Evolutionary conservation across 139 green algal species (phyloP), one percentile per base, ranked within the genome.

Genomic region (Chlamydomonas eustigma): DNA sequence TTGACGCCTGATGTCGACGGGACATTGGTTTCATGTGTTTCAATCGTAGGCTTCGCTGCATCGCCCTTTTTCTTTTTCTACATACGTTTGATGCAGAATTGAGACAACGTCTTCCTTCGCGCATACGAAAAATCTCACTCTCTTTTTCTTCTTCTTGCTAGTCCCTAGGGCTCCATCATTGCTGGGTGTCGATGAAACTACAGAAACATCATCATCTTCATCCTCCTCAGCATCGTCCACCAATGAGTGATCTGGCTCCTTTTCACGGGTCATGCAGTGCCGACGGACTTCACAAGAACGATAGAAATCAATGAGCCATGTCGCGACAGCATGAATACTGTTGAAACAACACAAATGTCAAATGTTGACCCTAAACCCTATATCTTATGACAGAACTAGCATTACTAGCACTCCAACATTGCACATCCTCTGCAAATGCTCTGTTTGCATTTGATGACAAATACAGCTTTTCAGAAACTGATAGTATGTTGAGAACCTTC

Each of bases 1-100:
- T 72, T 50, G 52, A 31, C 28, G 24, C 8, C 6, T 37, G 8
- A 37, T 4, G 28, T 1, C 4, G 5, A 31, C 3, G n/a, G 66
- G 22, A 1, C 75, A 68, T 25, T 51, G 63, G 64, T 5, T 0
- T 22, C n/a, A 36, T n/a, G n/a, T n/a, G n/a, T n/a, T n/a, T n/a
- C n/a, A n/a, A n/a, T n/a, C n/a, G 33, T 6, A 37, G 32, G 1
- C 35, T 75, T 32, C 77, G 77, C 3, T 51, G 52, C 52, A 68
- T 31, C 52, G 34, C 6, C 37, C 68, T 84, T 80, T 74, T 84
- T 84, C 79, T 84, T 84, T 44, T 84, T 78, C 78, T 75, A 71
- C 39, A 66, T n/a, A 30, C 12, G n/a, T 5, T 37, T 37, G 5
- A 4, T 6, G 6, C 5, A 68, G 6, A 58, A 28, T 12, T 28